Base-by-base conservation (phyloP, 768 basidiomycete species). In the Suillus subluteus region DNA sequence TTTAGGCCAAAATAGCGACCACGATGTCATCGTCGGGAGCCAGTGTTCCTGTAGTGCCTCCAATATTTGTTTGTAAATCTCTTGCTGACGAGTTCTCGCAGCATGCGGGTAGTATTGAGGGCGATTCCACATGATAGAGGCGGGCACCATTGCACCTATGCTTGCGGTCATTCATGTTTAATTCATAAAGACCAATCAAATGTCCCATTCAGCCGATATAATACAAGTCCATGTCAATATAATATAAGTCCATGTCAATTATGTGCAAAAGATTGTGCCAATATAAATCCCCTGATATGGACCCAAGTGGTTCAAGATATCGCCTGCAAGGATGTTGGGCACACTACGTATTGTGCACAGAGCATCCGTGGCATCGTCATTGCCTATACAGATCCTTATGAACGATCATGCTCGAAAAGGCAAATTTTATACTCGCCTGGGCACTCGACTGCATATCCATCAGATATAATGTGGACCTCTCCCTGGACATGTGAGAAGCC, bases 271-370 rank as follows among this genome's bases (percentile, higher is more conserved):
- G 35, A 82, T 76, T 5, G 85, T 86, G 52, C 88, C 88, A 48
- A 89, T 84, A 64, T 71, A 79, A 62, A 88, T 83, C 26, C 87
- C 87, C 65, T 88, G 74, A 67, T 83, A 85, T 11, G 83, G 81
- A 67, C 89, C 89, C 58, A 86, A 72, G 74, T 92, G 90, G 71
- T 91, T 71, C 7, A 83, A 62, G 55, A 86, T 78, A 64, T 87
- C 74, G 32, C 86, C 82, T 4, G 72, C 78, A 12, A 86, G 70
- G 62, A 91, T 74, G 69, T 82, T 86, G 1, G 87, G 86, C 13
- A 90, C 88, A 5, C 82, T 80, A 46, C 73, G 70, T 63, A 86
- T 84, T 40, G 83, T 83, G 75, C 90, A 91, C 64, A 84, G 77
- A 15, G 79, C 26, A 64, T 87, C 85, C 16, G 79, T 82, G 6